phyloP scores from a whole-genome alignment of 2,329 filamentous ascomycete species.

The Aulographum hederae region DNA sequence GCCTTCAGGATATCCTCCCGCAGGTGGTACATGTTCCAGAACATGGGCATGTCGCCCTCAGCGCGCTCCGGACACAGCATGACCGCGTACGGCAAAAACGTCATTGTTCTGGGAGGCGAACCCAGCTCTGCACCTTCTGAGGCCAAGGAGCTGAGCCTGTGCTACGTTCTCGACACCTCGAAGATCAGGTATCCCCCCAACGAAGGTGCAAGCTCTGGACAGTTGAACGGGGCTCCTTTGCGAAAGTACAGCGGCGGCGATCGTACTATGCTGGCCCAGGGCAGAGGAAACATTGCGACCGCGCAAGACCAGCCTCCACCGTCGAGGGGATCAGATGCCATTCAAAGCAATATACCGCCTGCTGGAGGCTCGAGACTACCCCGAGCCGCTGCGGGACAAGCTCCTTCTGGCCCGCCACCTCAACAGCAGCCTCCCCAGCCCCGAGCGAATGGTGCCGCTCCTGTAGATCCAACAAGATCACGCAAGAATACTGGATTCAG shows the following conservation, averaged over 20 bases:
- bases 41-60: constrained; percentile 93
- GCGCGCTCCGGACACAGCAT: constrained; percentile 92
- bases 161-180: constrained; percentile 81
- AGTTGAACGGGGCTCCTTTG: not conserved
- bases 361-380: too few species aligned
- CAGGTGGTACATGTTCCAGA: constrained; percentile 98
- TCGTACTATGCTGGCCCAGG: not conserved
- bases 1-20: constrained; percentile 68
- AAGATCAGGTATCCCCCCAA: constrained; percentile 88
- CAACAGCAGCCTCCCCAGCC: constrained; percentile 44
- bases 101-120: constrained; percentile 85
- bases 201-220: too few species aligned
- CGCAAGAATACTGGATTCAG: too few species aligned
- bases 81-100: constrained; percentile 83
- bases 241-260: constrained; percentile 5
- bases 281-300: constrained; percentile 1
- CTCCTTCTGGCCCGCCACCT: constrained; percentile 42
- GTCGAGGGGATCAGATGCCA: not conserved
- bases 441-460: constrained; percentile 23
- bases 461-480: too few species aligned
- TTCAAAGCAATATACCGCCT: constrained; percentile 4
- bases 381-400: constrained; percentile 32
- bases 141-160: constrained; percentile 67
- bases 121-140: constrained; percentile 73
- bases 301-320: not conserved